Conservation (phyloP, 139 green algal species). For the Desmodesmus armatus region DNA sequence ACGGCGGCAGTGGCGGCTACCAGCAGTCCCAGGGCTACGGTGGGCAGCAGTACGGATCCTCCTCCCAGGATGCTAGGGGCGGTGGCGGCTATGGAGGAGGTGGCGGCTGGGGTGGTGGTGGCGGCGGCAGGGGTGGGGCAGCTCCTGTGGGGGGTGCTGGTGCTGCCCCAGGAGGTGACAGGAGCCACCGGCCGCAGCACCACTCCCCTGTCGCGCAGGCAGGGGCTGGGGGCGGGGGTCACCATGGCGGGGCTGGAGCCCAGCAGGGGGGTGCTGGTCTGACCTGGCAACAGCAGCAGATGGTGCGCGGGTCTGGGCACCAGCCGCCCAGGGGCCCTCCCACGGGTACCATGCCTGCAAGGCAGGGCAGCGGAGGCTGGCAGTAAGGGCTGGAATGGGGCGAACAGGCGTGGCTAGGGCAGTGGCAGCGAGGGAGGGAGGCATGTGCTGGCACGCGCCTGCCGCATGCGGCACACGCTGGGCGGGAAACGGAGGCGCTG, state of each 20-base stretch:
- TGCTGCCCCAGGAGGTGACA: neutral
- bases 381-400: too few relatives aligned
- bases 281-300: constrained; percentile 43
- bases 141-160: neutral
- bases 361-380: neutral
- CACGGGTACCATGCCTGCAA: neutral
- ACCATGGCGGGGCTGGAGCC: neutral
- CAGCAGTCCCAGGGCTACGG: constrained; percentile 12
- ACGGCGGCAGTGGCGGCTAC: neutral
- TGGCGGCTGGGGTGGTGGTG: neutral
- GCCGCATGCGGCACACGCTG: too few relatives aligned
- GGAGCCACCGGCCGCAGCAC: constrained; percentile 15
- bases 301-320: constrained; percentile 3
- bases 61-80: neutral
- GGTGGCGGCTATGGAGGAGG: neutral
- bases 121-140: neutral
- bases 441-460: too few relatives aligned
- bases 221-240: neutral
- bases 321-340: neutral
- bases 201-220: neutral
- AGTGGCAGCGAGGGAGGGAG: too few relatives aligned
- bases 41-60: constrained; percentile 18
- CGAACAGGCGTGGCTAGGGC: too few relatives aligned
- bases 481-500: too few relatives aligned
- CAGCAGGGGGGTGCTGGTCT: neutral